phyloP scores from a whole-genome alignment of 306 rosid genomes.

The Neltuma alba region DNA sequence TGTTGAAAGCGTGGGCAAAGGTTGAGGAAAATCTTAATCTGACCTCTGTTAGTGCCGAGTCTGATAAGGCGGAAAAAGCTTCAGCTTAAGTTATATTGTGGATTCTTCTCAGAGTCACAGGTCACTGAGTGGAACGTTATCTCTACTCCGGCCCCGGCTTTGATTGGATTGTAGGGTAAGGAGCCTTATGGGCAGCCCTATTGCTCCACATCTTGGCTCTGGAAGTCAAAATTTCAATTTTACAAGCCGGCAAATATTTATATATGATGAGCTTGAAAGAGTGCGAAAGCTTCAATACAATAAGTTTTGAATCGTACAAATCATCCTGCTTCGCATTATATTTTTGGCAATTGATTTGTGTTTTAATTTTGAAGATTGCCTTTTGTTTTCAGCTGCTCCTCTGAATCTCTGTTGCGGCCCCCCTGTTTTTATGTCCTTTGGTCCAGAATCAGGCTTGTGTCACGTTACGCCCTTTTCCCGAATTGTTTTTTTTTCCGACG shows the following conservation, averaged over 20 bases:
- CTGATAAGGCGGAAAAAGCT: slow-evolving; percentile 43
- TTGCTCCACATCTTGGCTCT: background rate
- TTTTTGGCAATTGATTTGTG: background rate
- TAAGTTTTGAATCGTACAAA: background rate
- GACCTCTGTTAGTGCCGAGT: slow-evolving; percentile 37
- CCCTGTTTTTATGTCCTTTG: background rate
- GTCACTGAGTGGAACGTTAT: background rate
- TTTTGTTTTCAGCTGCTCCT: background rate
- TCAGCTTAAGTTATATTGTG: background rate
- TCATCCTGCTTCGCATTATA: background rate
- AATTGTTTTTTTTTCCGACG: background rate
- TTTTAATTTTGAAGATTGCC: background rate
- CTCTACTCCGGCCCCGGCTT: background rate
- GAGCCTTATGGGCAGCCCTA: background rate
- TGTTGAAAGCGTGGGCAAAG: slow-evolving; percentile 59
- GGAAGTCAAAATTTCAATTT: slow-evolving; percentile 30
- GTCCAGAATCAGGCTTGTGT: background rate
- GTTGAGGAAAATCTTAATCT: slow-evolving; percentile 59
- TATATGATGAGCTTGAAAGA: slow-evolving; percentile 2
- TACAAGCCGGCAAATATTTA: background rate
- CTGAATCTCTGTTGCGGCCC: background rate
- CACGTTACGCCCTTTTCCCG: background rate
- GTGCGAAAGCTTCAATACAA: background rate
- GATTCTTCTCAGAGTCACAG: background rate
- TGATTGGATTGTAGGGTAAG: slow-evolving; percentile 7